Conservation (phyloP, 176 grass and related monocot species). For the Pontederia crassipes region DNA sequence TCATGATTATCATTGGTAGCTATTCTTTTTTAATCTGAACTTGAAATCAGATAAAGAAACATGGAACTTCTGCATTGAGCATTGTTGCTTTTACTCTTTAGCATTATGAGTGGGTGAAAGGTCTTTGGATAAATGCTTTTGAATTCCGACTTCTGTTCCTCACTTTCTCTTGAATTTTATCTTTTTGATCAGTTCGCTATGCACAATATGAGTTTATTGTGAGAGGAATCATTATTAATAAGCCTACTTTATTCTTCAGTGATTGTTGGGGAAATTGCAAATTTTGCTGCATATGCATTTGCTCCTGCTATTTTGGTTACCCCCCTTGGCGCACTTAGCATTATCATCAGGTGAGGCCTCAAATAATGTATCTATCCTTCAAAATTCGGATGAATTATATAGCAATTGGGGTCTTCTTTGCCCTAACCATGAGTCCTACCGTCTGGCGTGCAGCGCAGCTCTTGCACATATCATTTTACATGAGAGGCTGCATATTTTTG, state of each 20-base stretch:
- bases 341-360: constrained; percentile 66
- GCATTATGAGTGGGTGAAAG: too few relatives aligned
- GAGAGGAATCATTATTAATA: not conserved
- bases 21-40: too few relatives aligned
- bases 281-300: constrained; percentile 96
- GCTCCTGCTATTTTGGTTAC: constrained; percentile 97
- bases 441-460: constrained; percentile 44
- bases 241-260: constrained; percentile 31
- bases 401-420: not conserved
- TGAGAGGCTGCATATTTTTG: constrained; percentile 92
- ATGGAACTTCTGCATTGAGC: too few relatives aligned
- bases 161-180: too few relatives aligned
- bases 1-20: too few relatives aligned
- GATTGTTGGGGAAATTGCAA: constrained; percentile 95
- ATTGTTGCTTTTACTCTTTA: too few relatives aligned
- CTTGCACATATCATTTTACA: constrained; percentile 84
- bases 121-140: constrained; percentile 3
- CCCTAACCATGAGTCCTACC: constrained; percentile 14
- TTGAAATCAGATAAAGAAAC: too few relatives aligned
- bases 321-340: constrained; percentile 92
- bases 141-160: too few relatives aligned
- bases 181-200: too few relatives aligned
- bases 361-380: not conserved
- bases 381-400: not conserved
- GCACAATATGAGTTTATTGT: not conserved